phyloP scores from a whole-genome alignment of 495 filamentous ascomycete genomes.

The Cairneyella variabilis region DNA sequence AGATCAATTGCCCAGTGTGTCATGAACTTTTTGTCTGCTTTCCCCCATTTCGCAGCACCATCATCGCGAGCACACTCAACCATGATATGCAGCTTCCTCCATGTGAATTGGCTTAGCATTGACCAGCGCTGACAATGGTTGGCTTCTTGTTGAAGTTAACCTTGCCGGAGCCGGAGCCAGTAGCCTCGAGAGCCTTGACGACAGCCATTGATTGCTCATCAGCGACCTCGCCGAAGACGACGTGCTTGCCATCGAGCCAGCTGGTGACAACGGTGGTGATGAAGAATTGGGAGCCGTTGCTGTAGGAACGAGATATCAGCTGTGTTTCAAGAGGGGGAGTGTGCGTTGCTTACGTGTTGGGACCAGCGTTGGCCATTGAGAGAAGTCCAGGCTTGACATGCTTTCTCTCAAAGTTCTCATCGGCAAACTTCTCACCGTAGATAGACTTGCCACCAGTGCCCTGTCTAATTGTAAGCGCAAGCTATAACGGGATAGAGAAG shows the following conservation, averaged over 20 bases:
- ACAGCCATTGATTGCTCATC: constrained; percentile 58
- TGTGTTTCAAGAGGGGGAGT: constrained; percentile 2
- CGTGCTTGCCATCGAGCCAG: constrained; percentile 77
- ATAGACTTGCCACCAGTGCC: constrained; percentile 84
- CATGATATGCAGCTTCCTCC: too few species aligned
- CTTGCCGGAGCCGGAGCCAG: constrained; percentile 58
- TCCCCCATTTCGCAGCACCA: constrained; percentile 1
- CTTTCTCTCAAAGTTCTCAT: constrained; percentile 71
- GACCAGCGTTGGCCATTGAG: constrained; percentile 82
- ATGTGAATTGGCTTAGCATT: constrained; percentile 36
- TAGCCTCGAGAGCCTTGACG: constrained; percentile 71
- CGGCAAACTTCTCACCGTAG: constrained; percentile 80
- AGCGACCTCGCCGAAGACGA: constrained; percentile 76
- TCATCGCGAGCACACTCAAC: too few species aligned
- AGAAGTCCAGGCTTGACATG: constrained; percentile 63
- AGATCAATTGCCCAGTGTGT: constrained; percentile 15
- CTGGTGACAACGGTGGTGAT: constrained; percentile 67
- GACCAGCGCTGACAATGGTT: constrained; percentile 61
- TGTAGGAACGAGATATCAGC: constrained; percentile 33
- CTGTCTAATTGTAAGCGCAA: constrained; percentile 35
- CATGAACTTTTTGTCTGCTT: constrained; percentile 24
- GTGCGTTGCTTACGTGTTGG: constrained; percentile 59
- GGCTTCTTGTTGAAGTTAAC: constrained; percentile 61
- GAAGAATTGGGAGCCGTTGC: constrained; percentile 79
- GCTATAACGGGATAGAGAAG: neutral